Evolutionary conservation across 1,284 basidiomycete genomes (phyloP).

Genomic region (Omphalotus olearius): DNA sequence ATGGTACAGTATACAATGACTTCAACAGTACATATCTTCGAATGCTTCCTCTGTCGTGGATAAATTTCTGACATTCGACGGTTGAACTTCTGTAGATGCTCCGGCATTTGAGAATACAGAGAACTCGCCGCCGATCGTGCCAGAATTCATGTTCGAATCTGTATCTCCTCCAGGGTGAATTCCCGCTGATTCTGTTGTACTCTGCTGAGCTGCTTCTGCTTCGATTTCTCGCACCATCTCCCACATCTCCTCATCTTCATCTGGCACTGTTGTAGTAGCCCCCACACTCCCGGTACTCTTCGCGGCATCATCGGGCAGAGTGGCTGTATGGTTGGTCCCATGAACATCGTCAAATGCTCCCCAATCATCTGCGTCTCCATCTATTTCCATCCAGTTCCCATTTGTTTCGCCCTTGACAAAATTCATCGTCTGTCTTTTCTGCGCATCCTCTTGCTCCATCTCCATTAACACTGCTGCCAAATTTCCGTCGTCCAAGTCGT

Average conservation of each 20-base stretch:
- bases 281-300: neutral
- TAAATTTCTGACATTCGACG: neutral
- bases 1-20: too few species aligned
- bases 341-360: conserved; percentile 34
- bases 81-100: neutral
- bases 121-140: too few species aligned
- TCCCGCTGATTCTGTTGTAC: neutral
- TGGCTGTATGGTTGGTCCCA: conserved; percentile 12
- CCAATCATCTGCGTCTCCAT: conserved; percentile 56
- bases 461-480: conserved; percentile 8
- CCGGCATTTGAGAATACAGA: too few species aligned
- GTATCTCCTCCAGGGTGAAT: neutral
- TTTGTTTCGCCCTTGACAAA: neutral
- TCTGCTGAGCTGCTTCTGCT: conserved; percentile 13
- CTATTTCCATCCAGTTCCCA: conserved; percentile 21
- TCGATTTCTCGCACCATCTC: conserved; percentile 61
- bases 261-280: neutral
- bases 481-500: conserved; percentile 8
- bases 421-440: conserved; percentile 12
- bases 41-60: conserved; percentile 26
- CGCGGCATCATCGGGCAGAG: conserved; percentile 3
- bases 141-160: too few species aligned
- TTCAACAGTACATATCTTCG: conserved; percentile 16
- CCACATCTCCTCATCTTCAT: conserved; percentile 65
- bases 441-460: conserved; percentile 8